These are phyloP conservation scores for Casuarina cunninghamiana DNA, from an alignment of 306 rosid genomes.

Conservation along the genomic window DNA sequence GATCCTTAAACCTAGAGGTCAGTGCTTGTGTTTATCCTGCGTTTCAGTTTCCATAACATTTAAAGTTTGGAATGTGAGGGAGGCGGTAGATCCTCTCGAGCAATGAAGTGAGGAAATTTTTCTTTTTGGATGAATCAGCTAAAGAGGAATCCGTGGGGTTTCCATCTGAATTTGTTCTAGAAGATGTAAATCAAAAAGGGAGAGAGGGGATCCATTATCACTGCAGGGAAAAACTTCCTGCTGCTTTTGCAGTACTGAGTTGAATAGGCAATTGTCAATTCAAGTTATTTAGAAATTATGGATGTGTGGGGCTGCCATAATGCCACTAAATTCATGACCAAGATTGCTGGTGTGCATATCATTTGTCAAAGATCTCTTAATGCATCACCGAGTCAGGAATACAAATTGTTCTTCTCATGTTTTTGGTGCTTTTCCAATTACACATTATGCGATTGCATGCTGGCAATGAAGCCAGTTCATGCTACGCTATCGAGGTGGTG, in stretches of 20 bases:
- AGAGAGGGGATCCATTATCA: slow-evolving; percentile 40
- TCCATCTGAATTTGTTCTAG: slow-evolving; percentile 60
- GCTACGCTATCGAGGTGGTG: neutral
- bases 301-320: slow-evolving; percentile 58
- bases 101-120: too few relatives aligned
- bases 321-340: slow-evolving; percentile 53
- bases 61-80: too few relatives aligned
- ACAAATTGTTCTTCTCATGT: slow-evolving; percentile 51
- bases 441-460: slow-evolving; percentile 7
- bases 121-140: slow-evolving; percentile 38
- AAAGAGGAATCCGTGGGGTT: slow-evolving; percentile 13
- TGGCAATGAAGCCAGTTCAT: neutral
- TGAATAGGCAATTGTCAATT: slow-evolving; percentile 14
- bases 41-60: too few relatives aligned
- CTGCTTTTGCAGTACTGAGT: slow-evolving; percentile 56
- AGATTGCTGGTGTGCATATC: slow-evolving; percentile 47
- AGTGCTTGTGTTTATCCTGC: too few relatives aligned
- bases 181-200: slow-evolving; percentile 57
- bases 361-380: slow-evolving; percentile 45
- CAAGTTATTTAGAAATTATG: slow-evolving; percentile 58
- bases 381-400: slow-evolving; percentile 58
- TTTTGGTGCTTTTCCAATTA: slow-evolving; percentile 43
- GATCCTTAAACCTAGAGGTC: neutral
- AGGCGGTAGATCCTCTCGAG: too few relatives aligned
- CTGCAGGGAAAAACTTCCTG: slow-evolving; percentile 56